These are phyloP conservation scores for Malus sylvestris DNA, from an alignment of 306 rosid genomes.

Conservation along the genomic window DNA sequence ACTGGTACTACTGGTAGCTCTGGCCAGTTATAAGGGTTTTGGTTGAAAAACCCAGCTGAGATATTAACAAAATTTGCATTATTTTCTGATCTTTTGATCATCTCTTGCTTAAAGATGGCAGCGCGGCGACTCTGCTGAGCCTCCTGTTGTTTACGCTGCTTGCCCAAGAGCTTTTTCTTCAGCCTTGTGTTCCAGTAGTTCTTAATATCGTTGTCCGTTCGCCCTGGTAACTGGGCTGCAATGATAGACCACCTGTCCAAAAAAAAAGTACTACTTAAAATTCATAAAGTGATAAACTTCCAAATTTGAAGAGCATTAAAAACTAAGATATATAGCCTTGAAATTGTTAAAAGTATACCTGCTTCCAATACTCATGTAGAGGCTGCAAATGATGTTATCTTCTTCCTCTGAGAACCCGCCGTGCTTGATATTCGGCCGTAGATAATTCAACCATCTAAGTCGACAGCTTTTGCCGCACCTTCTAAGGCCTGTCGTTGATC, in stretches of 20 bases:
- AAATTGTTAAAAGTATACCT: conserved; percentile 34
- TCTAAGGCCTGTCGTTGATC: conserved; percentile 51
- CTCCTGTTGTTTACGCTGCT: conserved; percentile 58
- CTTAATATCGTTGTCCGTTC: conserved; percentile 94
- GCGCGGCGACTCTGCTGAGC: conserved; percentile 30
- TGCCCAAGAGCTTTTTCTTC: conserved; percentile 87
- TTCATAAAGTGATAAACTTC: neutral
- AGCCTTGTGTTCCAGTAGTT: conserved; percentile 95
- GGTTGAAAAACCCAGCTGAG: conserved; percentile 15
- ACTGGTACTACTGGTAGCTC: conserved; percentile 29
- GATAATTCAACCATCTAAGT: conserved; percentile 91
- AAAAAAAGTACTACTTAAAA: neutral
- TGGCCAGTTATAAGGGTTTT: conserved; percentile 35
- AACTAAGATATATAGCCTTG: neutral
- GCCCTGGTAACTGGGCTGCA: conserved; percentile 89
- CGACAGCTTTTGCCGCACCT: conserved; percentile 99
- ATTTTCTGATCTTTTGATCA: conserved; percentile 29
- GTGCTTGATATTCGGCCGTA: conserved; percentile 86
- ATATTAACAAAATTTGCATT: neutral
- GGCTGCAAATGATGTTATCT: conserved; percentile 86
- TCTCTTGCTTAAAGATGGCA: conserved; percentile 36
- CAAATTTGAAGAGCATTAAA: neutral
- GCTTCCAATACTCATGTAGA: conserved; percentile 90
- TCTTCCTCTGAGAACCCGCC: conserved; percentile 95
- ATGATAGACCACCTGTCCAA: conserved; percentile 84